Percentiles rank a stretch among this genome's conserved stretches.
Conservation (phyloP, 257 asterid species). For the Nicotiana otophora region DNA sequence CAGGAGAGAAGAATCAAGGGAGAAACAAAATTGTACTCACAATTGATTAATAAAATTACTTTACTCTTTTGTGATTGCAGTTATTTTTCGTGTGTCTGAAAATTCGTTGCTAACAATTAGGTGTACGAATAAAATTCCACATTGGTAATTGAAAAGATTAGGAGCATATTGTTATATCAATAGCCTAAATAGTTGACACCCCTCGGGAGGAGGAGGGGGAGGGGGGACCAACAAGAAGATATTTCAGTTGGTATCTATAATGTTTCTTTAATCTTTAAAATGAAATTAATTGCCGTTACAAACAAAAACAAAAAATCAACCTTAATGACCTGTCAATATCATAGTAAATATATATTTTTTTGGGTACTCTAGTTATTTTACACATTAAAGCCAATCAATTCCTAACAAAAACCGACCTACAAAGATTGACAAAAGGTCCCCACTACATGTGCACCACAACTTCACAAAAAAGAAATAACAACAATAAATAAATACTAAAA, state of each 20-base stretch:
- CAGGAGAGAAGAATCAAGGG: too few relatives aligned
- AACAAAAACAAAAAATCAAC: background rate
- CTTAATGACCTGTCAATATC: background rate
- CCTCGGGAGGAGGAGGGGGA: too few relatives aligned
- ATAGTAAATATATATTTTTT: background rate
- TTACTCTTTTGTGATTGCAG: too few relatives aligned
- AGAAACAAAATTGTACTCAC: too few relatives aligned
- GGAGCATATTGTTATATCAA: background rate
- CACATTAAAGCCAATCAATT: slow-evolving; percentile 3
- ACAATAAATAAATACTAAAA: too few relatives aligned
- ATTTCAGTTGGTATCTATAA: background rate
- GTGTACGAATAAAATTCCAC: too few relatives aligned
- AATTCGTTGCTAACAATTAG: too few relatives aligned
- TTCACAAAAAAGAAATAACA: background rate
- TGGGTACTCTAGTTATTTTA: background rate
- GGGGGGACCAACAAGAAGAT: background rate
- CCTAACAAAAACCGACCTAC: slow-evolving; percentile 8
- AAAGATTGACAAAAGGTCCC: slow-evolving; percentile 10
- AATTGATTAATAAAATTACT: too few relatives aligned
- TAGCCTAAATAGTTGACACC: background rate
- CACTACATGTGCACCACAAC: slow-evolving; percentile 19
- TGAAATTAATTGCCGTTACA: background rate
- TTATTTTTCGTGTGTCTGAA: too few relatives aligned
- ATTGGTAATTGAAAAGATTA: too few relatives aligned
- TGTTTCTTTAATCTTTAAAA: background rate